Conservation (phyloP, 2,329 filamentous ascomycete species). For the Penicillium griseofulvum region DNA sequence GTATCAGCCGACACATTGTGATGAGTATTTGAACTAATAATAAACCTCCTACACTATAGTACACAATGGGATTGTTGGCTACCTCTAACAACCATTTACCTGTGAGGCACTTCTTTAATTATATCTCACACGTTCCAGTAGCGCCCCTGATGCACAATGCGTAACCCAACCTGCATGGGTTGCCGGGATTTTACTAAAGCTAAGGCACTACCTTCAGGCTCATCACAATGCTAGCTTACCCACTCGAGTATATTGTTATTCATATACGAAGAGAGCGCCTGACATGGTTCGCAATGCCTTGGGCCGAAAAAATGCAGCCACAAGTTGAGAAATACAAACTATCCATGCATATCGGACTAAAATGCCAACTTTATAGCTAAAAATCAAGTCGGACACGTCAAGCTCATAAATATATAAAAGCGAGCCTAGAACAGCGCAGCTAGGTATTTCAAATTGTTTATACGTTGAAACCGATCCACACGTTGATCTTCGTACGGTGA, state of each 20-base stretch:
- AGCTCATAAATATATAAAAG: not conserved
- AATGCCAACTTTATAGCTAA: not conserved
- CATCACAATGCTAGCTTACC: constrained; percentile 15
- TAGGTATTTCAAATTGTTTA: not conserved
- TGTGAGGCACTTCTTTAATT: not conserved
- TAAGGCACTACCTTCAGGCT: not conserved
- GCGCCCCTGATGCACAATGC: not conserved
- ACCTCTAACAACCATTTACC: not conserved
- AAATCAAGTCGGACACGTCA: not conserved
- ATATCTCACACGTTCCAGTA: constrained; percentile 3
- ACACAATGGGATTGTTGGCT: not conserved
- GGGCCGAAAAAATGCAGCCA: not conserved
- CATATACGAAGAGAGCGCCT: not conserved
- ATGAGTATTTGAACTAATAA: not conserved
- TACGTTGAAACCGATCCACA: not conserved
- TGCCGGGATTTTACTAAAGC: not conserved
- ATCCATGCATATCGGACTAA: not conserved
- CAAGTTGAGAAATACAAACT: not conserved
- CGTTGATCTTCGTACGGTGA: not conserved
- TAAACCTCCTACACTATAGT: not conserved
- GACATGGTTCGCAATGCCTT: not conserved
- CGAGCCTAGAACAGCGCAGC: not conserved
- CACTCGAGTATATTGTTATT: not conserved
- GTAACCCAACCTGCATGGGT: not conserved
- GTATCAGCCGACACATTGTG: not conserved